phyloP scores from a whole-genome alignment of 805 yeast genomes.

The Metschnikowia borealis region DNA sequence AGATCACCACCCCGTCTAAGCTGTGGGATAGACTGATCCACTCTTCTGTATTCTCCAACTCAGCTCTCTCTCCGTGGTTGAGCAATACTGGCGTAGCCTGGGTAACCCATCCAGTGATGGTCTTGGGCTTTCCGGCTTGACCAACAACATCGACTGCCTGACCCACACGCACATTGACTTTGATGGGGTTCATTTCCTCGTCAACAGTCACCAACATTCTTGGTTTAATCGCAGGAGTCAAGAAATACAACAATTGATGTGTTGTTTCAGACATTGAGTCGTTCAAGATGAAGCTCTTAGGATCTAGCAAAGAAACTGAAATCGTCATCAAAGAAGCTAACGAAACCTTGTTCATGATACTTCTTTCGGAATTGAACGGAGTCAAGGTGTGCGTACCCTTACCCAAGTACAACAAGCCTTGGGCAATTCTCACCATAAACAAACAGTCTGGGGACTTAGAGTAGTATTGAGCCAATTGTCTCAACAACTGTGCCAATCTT shows the following conservation, averaged over 20 bases:
- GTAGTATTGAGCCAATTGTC: slow-evolving; percentile 93
- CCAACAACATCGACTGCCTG: slow-evolving; percentile 99
- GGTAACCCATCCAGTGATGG: slow-evolving; percentile 99
- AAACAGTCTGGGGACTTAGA: slow-evolving; percentile 84
- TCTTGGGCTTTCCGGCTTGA: slow-evolving; percentile 98
- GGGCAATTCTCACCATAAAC: slow-evolving; percentile 91
- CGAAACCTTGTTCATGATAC: slow-evolving; percentile 80
- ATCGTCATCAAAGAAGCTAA: slow-evolving; percentile 86
- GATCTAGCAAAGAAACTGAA: slow-evolving; percentile 79
- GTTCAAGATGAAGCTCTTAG: slow-evolving; percentile 72
- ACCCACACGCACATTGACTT: slow-evolving; percentile 96
- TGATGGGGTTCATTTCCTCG: slow-evolving; percentile 83
- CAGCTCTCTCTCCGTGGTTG: slow-evolving; percentile 95
- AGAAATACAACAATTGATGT: slow-evolving; percentile 79
- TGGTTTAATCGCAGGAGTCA: slow-evolving; percentile 87
- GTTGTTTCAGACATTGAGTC: slow-evolving; percentile 46
- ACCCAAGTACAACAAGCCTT: slow-evolving; percentile 92
- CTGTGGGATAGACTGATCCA: slow-evolving; percentile 77
- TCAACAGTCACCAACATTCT: slow-evolving; percentile 90
- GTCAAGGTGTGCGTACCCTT: slow-evolving; percentile 90
- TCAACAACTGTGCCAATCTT: slow-evolving; percentile 88
- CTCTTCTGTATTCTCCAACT: slow-evolving; percentile 84
- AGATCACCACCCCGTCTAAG: slow-evolving; percentile 89
- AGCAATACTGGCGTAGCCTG: slow-evolving; percentile 95
- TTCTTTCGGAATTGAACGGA: slow-evolving; percentile 87